A percentile compares a stretch with the other conserved stretches of the same genome.
phyloP scores from a whole-genome alignment of 176 grass and related monocot genomes.

The Bothriochloa decipiens region DNA sequence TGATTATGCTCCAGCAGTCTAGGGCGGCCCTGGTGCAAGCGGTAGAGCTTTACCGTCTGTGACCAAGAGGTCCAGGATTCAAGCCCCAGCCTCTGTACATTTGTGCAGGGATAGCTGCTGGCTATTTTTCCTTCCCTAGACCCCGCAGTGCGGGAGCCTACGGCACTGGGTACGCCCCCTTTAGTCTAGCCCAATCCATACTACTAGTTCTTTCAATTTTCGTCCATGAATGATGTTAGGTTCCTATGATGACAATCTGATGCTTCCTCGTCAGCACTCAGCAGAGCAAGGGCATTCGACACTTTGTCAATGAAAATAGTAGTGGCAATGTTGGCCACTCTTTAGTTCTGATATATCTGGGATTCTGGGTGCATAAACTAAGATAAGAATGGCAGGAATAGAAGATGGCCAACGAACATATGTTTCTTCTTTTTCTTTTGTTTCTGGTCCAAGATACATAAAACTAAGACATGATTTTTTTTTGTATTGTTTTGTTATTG shows the following conservation, averaged over 20 bases:
- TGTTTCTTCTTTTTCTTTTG: not conserved
- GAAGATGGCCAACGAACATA: not conserved
- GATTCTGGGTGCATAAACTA: not conserved
- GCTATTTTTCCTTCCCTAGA: no score
- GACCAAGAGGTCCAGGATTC: no score
- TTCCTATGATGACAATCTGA: constrained; percentile 12
- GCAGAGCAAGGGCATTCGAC: not conserved
- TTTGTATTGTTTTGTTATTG: not conserved
- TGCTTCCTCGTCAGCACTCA: constrained; percentile 13
- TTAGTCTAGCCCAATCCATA: not conserved
- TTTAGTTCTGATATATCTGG: not conserved
- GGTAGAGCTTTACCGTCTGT: no score
- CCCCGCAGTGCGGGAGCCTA: no score
- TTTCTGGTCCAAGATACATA: not conserved
- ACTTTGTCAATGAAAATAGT: not conserved
- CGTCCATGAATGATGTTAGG: not conserved
- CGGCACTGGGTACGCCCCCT: no score
- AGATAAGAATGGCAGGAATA: not conserved
- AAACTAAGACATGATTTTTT: not conserved
- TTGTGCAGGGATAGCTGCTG: no score
- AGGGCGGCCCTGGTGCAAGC: no score
- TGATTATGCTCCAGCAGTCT: constrained; percentile 12
- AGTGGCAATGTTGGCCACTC: not conserved
- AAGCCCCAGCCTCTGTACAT: no score
- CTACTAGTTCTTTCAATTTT: not conserved